These are phyloP conservation scores for Parmelia sp. DNA, from an alignment of 495 filamentous ascomycete genomes.

Conservation along the genomic window DNA sequence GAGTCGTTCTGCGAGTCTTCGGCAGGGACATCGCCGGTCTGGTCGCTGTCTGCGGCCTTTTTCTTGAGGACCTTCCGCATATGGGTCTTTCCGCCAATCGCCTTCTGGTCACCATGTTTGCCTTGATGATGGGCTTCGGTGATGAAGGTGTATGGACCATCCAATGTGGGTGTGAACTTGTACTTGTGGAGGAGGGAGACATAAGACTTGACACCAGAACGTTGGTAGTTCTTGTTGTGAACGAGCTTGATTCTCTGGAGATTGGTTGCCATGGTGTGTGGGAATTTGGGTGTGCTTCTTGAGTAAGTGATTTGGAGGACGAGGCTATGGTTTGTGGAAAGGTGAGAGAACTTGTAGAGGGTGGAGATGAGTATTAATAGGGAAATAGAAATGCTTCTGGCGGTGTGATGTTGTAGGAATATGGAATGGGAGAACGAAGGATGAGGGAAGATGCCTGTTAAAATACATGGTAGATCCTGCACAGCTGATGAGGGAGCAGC, in stretches of 20 bases:
- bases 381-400: not conserved
- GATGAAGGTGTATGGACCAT: conserved; percentile 57
- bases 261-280: conserved; percentile 34
- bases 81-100: conserved; percentile 43
- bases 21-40: conserved; percentile 54
- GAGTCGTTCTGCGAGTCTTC: conserved; percentile 70
- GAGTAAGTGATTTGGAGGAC: not conserved
- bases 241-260: conserved; percentile 46
- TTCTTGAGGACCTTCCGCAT: conserved; percentile 47
- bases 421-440: not conserved
- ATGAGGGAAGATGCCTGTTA: conserved; percentile 4
- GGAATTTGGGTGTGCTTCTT: not conserved
- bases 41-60: conserved; percentile 32
- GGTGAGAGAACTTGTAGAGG: not conserved
- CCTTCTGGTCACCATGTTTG: conserved; percentile 36
- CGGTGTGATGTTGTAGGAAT: not conserved
- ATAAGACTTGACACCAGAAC: conserved; percentile 66
- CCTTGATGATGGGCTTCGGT: conserved; percentile 41
- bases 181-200: conserved; percentile 64
- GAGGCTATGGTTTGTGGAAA: not conserved
- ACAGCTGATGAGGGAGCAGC: conserved; percentile 8
- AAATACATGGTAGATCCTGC: conserved; percentile 4
- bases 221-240: conserved; percentile 57
- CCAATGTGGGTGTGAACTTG: conserved; percentile 60
- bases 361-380: not conserved